Evolutionary conservation across 176 grass and related monocot species (phyloP).

Genomic region (Musa acuminata): DNA sequence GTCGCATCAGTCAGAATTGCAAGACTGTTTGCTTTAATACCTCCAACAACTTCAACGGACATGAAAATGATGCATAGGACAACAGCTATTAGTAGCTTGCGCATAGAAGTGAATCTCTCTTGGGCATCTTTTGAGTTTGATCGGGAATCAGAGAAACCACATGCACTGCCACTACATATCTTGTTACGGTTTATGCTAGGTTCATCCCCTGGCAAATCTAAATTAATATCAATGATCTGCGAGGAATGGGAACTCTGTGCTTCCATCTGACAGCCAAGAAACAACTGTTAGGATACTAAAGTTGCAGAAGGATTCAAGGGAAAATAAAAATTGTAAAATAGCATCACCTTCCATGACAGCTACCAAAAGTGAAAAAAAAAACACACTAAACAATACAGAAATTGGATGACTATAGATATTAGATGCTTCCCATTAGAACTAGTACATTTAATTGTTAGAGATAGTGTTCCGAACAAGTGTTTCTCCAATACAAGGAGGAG

Average conservation of each 20-base stretch:
- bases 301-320: not conserved
- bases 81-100: conserved; percentile 25
- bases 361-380: not conserved
- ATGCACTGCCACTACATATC: conserved; percentile 24
- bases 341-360: not conserved
- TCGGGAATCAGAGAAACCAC: conserved; percentile 23
- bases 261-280: conserved; percentile 24
- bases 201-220: conserved; percentile 5
- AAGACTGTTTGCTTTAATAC: conserved; percentile 35
- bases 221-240: conserved; percentile 28
- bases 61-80: conserved; percentile 30
- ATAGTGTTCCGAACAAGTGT: too few species aligned
- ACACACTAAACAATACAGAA: too few species aligned
- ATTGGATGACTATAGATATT: too few species aligned
- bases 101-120: conserved; percentile 29
- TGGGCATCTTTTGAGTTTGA: conserved; percentile 10
- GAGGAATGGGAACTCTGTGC: conserved; percentile 16
- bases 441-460: too few species aligned
- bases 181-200: conserved; percentile 13
- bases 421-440: too few species aligned
- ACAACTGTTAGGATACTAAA: not conserved
- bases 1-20: conserved; percentile 35
- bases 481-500: too few species aligned
- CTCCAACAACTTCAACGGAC: conserved; percentile 30
- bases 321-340: not conserved